phyloP scores from a whole-genome alignment of 148 eudicot genomes.

The Drosera capensis region DNA sequence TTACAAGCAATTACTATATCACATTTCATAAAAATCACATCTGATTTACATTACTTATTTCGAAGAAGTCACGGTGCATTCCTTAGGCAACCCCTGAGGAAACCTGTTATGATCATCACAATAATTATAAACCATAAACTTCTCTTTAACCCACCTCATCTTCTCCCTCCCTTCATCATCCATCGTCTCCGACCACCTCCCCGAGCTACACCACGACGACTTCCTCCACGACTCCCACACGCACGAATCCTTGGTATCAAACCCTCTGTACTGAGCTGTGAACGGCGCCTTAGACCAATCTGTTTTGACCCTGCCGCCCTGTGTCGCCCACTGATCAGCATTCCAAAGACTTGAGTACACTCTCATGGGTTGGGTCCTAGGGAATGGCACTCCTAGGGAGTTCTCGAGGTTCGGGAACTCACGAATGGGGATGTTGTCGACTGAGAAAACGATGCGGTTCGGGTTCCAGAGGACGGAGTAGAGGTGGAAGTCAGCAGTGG shows the following conservation, averaged over 20 bases:
- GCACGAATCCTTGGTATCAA: conserved; percentile 18
- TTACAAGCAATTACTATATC: too few relatives aligned
- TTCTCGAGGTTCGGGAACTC: conserved; percentile 16
- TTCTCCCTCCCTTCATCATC: conserved; percentile 25
- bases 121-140: conserved; percentile 44
- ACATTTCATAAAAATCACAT: too few relatives aligned
- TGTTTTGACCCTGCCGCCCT: conserved; percentile 36
- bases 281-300: conserved; percentile 48
- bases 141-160: conserved; percentile 42
- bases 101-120: conserved; percentile 33
- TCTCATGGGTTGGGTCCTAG: conserved; percentile 42
- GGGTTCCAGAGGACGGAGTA: conserved; percentile 15
- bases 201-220: conserved; percentile 16
- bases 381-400: conserved; percentile 35
- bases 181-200: conserved; percentile 20
- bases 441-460: neutral
- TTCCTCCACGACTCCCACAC: conserved; percentile 1
- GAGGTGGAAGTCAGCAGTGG: conserved; percentile 16
- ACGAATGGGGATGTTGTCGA: conserved; percentile 12
- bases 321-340: conserved; percentile 50
- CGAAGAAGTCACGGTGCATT: too few relatives aligned
- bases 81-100: conserved; percentile 31
- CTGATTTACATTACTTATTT: too few relatives aligned
- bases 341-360: conserved; percentile 49
- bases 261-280: conserved; percentile 32